Conservation (phyloP, 345 rosid genomes). For the Viola odorata region DNA sequence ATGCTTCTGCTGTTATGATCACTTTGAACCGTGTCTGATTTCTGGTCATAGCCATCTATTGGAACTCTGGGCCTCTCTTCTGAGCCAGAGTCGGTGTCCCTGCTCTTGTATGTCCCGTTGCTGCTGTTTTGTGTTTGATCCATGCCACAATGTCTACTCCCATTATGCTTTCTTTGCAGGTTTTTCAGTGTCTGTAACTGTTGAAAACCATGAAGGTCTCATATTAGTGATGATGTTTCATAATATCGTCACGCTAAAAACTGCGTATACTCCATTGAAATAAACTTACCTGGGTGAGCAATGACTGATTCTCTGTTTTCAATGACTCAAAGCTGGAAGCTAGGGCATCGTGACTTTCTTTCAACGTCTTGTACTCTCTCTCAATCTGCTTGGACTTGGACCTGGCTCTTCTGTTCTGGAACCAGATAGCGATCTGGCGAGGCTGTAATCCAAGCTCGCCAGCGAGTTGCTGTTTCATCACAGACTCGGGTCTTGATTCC, state of each 20-base stretch:
- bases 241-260: not conserved
- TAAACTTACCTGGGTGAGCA: conserved; percentile 22
- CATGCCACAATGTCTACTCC: not conserved
- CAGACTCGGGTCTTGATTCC: conserved; percentile 17
- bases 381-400: conserved; percentile 37
- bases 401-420: conserved; percentile 44
- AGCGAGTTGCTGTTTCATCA: conserved; percentile 23
- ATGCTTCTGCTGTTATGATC: conserved; percentile 1
- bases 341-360: conserved; percentile 16
- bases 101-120: conserved; percentile 7
- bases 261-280: not conserved
- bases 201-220: conserved; percentile 2
- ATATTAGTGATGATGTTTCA: conserved; percentile 1
- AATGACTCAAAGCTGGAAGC: conserved; percentile 25
- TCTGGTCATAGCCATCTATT: conserved; percentile 3
- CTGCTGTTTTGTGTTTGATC: conserved; percentile 8
- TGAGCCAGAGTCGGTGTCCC: not conserved
- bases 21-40: not conserved
- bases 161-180: conserved; percentile 4
- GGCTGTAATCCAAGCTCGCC: conserved; percentile 35
- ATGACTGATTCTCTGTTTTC: conserved; percentile 25
- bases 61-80: conserved; percentile 2
- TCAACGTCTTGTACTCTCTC: conserved; percentile 26
- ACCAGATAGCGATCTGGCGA: conserved; percentile 44
- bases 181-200: conserved; percentile 29